Conservation (phyloP, 2,329 filamentous ascomycete genomes). For the Sporothrix brunneoviolacea region DNA sequence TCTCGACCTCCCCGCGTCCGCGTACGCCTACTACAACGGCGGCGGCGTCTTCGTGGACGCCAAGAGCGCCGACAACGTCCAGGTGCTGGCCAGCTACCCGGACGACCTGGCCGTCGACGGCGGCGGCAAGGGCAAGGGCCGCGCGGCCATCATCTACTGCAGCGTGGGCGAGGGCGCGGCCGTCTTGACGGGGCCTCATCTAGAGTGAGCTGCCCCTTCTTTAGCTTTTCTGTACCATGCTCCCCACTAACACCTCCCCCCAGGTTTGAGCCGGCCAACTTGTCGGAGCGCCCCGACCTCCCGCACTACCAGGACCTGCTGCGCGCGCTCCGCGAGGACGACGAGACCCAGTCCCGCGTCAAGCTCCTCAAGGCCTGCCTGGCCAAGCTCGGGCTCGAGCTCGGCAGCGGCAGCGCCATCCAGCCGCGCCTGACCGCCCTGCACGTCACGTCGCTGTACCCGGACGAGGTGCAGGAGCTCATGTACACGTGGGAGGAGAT, state of each 20-base stretch:
- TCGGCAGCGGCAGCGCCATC: conserved; percentile 59
- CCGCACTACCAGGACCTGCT: conserved; percentile 67
- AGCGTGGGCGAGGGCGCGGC: conserved; percentile 74
- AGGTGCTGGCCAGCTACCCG: conserved; percentile 75
- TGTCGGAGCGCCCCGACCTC: conserved; percentile 59
- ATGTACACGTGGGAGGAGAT: conserved; percentile 61
- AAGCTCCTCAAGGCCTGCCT: conserved; percentile 76
- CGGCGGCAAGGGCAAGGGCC: conserved; percentile 44
- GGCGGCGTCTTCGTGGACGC: conserved; percentile 89
- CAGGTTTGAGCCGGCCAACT: conserved; percentile 76
- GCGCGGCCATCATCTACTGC: conserved; percentile 77
- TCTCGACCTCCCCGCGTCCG: conserved; percentile 47
- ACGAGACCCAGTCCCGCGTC: conserved; percentile 52
- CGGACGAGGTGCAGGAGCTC: conserved; percentile 50
- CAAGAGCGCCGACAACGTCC: conserved; percentile 54
- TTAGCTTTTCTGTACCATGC: not conserved
- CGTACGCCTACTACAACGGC: conserved; percentile 85
- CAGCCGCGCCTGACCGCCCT: conserved; percentile 73
- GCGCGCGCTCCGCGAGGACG: conserved; percentile 58
- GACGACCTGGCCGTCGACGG: conserved; percentile 70
- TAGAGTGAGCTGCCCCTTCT: conserved; percentile 54
- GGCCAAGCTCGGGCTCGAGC: conserved; percentile 71
- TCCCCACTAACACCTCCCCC: no score
- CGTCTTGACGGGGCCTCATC: conserved; percentile 81
- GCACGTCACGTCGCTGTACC: conserved; percentile 67